Evolutionary conservation across 1,284 basidiomycete genomes (phyloP).

Genomic region (Sparassis latifolia): DNA sequence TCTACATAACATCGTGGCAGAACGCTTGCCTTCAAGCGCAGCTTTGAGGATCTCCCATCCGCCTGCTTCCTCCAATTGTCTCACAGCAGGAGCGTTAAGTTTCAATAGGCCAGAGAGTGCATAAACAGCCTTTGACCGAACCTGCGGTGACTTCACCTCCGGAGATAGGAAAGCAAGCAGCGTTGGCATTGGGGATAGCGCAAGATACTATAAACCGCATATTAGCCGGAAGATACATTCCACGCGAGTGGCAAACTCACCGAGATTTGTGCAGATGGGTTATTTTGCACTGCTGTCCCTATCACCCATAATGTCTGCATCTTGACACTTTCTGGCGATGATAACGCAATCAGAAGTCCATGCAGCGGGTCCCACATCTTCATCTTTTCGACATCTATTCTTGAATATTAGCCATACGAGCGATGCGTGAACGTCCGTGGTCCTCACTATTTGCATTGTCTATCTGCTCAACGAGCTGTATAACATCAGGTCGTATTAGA

Average conservation of each 20-base stretch:
- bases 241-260: conserved; percentile 41
- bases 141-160: conserved; percentile 39
- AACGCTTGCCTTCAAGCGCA: conserved; percentile 50
- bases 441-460: conserved; percentile 89
- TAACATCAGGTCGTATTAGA: neutral
- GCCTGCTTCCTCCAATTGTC: conserved; percentile 44
- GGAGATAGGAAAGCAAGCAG: conserved; percentile 63
- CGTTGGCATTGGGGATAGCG: conserved; percentile 59
- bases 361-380: conserved; percentile 86
- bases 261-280: conserved; percentile 82
- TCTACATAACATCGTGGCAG: neutral
- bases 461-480: conserved; percentile 83
- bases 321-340: conserved; percentile 57
- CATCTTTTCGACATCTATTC: conserved; percentile 72
- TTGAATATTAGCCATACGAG: neutral
- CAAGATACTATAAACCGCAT: conserved; percentile 53
- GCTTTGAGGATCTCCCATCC: conserved; percentile 69
- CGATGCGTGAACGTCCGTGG: neutral
- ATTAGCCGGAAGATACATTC: neutral
- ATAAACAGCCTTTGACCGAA: conserved; percentile 83
- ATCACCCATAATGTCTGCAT: conserved; percentile 84
- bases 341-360: conserved; percentile 49
- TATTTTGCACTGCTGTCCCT: conserved; percentile 95
- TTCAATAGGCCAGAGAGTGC: conserved; percentile 81
- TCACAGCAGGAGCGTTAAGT: conserved; percentile 71